Evolutionary conservation across 495 filamentous ascomycete species (phyloP).

Genomic region (Neurospora terricola): DNA sequence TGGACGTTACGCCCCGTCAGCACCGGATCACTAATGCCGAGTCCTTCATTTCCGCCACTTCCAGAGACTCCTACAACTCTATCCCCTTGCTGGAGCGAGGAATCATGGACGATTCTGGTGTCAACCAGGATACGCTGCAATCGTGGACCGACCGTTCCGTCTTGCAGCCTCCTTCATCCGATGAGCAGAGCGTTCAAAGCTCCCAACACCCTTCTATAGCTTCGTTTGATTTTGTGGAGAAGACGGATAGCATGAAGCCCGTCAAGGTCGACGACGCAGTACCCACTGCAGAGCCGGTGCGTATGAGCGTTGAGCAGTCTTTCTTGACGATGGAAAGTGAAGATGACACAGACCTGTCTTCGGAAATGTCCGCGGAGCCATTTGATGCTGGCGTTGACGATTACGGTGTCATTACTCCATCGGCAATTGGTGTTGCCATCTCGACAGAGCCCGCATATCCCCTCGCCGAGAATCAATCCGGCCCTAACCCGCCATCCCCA

Average conservation of each 20-base stretch:
- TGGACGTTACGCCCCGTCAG: slow-evolving; percentile 9
- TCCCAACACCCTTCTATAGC: slow-evolving; percentile 19
- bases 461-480: slow-evolving; percentile 30
- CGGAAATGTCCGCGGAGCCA: slow-evolving; percentile 65
- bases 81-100: slow-evolving; percentile 68
- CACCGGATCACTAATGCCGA: slow-evolving; percentile 21
- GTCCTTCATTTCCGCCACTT: slow-evolving; percentile 41
- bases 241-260: slow-evolving; percentile 33
- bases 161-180: slow-evolving; percentile 26
- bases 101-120: slow-evolving; percentile 45
- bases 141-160: slow-evolving; percentile 40
- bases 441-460: slow-evolving; percentile 52
- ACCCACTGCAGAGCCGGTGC: slow-evolving; percentile 1
- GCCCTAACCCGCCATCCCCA: slow-evolving; percentile 60
- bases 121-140: slow-evolving; percentile 22
- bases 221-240: slow-evolving; percentile 40
- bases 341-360: slow-evolving; percentile 65
- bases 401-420: slow-evolving; percentile 17
- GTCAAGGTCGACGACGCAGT: slow-evolving; percentile 20
- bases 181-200: slow-evolving; percentile 21
- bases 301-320: slow-evolving; percentile 38
- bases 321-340: slow-evolving; percentile 62
- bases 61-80: slow-evolving; percentile 58
- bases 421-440: slow-evolving; percentile 33
- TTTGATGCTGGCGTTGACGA: slow-evolving; percentile 40